A percentile compares a stretch with the other conserved stretches of the same genome.
phyloP scores from a whole-genome alignment of 108 stramenopile species.

The Fistulifera pelliculosa region DNA sequence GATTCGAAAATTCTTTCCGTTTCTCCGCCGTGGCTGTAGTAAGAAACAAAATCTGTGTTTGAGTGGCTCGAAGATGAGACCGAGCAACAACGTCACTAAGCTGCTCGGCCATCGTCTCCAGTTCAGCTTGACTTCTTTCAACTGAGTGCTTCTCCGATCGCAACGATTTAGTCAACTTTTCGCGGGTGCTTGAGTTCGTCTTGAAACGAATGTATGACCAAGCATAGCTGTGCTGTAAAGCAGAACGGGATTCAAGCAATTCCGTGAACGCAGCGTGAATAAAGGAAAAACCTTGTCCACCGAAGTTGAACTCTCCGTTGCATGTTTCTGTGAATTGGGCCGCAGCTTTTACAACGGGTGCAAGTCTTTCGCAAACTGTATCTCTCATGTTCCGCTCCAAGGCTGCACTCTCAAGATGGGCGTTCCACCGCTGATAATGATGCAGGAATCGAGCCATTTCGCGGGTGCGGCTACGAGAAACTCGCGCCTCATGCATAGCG shows the following conservation, averaged over 20 bases:
- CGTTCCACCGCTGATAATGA: slow-evolving; percentile 40
- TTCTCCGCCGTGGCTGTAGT: slow-evolving; percentile 34
- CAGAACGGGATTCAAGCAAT: slow-evolving; percentile 41
- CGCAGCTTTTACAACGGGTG: slow-evolving; percentile 39
- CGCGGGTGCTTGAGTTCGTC: neutral
- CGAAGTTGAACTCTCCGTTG: slow-evolving; percentile 9
- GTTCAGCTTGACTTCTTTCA: slow-evolving; percentile 44
- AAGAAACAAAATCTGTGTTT: slow-evolving; percentile 40
- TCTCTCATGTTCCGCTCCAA: slow-evolving; percentile 45
- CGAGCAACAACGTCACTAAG: slow-evolving; percentile 57
- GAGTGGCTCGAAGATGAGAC: slow-evolving; percentile 43
- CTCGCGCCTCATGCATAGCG: slow-evolving; percentile 28
- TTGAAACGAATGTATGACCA: slow-evolving; percentile 17
- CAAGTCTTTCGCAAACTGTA: slow-evolving; percentile 29
- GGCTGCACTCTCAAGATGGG: slow-evolving; percentile 34
- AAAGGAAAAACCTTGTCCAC: slow-evolving; percentile 20
- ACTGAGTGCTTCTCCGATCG: slow-evolving; percentile 35
- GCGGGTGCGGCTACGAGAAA: slow-evolving; percentile 18
- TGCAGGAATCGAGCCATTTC: slow-evolving; percentile 48
- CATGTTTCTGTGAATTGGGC: slow-evolving; percentile 17
- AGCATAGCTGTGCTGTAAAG: slow-evolving; percentile 42
- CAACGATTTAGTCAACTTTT: slow-evolving; percentile 3
- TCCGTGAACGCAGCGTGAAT: slow-evolving; percentile 48
- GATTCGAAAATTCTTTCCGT: slow-evolving; percentile 31
- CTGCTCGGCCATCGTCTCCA: slow-evolving; percentile 53